Evolutionary conservation across 106 monocot genomes (phyloP).

Genomic region (Iris macrosiphon): DNA sequence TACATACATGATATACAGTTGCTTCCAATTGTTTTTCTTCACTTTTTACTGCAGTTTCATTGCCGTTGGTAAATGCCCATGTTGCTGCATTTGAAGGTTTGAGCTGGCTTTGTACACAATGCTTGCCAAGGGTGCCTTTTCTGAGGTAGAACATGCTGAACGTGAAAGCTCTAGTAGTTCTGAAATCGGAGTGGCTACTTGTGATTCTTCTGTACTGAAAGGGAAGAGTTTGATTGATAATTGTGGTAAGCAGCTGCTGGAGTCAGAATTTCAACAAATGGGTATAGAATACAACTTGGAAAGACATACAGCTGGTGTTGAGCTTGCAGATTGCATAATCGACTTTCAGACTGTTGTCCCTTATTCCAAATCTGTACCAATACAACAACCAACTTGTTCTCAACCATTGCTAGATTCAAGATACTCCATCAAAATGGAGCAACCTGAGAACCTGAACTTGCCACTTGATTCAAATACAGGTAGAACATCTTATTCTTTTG

Average conservation of each 20-base stretch:
- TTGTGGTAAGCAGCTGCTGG: slow-evolving; percentile 24
- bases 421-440: slow-evolving; percentile 21
- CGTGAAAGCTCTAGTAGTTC: slow-evolving; percentile 26
- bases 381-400: slow-evolving; percentile 8
- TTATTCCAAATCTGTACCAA: slow-evolving; percentile 21
- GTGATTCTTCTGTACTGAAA: slow-evolving; percentile 27
- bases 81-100: slow-evolving; percentile 52
- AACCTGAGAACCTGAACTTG: too few relatives aligned
- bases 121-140: slow-evolving; percentile 56
- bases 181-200: slow-evolving; percentile 12
- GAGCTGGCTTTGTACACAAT: slow-evolving; percentile 76
- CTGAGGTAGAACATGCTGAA: slow-evolving; percentile 39
- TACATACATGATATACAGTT: slow-evolving; percentile 22
- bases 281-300: slow-evolving; percentile 39
- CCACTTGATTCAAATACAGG: slow-evolving; percentile 19
- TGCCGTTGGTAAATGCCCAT: neutral
- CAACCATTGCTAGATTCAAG: slow-evolving; percentile 28
- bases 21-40: neutral
- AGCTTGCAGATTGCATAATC: slow-evolving; percentile 42
- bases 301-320: slow-evolving; percentile 31
- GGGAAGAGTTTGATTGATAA: slow-evolving; percentile 25
- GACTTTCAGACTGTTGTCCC: slow-evolving; percentile 30
- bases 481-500: slow-evolving; percentile 30
- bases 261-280: slow-evolving; percentile 41
- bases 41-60: slow-evolving; percentile 4